Evolutionary conservation across 495 filamentous ascomycete genomes (phyloP).

Genomic region (Hypoxylon cercidicola): DNA sequence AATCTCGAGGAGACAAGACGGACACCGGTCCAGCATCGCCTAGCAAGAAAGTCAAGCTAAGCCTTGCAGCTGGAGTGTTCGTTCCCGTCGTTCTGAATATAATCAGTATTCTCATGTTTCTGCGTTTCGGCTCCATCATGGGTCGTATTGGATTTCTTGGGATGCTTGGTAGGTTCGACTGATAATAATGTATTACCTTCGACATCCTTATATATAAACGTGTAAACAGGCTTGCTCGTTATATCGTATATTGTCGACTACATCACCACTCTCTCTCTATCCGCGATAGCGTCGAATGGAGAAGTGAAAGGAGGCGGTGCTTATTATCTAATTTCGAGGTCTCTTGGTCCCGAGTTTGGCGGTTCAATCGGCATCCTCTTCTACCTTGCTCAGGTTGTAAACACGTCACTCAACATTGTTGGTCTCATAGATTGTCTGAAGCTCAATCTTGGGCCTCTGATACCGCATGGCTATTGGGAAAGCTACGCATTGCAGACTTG

Average conservation of each 20-base stretch:
- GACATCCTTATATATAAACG: slow-evolving; percentile 26
- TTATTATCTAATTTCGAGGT: slow-evolving; percentile 89
- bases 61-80: slow-evolving; percentile 82
- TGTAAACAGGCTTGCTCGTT: slow-evolving; percentile 70
- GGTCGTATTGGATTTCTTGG: slow-evolving; percentile 83
- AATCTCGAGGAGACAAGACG: slow-evolving; percentile 34
- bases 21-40: slow-evolving; percentile 19
- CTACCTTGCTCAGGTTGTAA: slow-evolving; percentile 84
- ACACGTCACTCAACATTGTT: slow-evolving; percentile 89
- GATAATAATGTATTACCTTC: slow-evolving; percentile 5
- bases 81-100: slow-evolving; percentile 89
- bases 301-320: slow-evolving; percentile 89
- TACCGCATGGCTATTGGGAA: slow-evolving; percentile 79
- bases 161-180: slow-evolving; percentile 71
- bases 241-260: slow-evolving; percentile 80
- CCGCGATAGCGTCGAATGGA: slow-evolving; percentile 89
- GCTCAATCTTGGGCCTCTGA: slow-evolving; percentile 77
- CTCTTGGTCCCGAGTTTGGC: slow-evolving; percentile 87
- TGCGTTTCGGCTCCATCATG: slow-evolving; percentile 81
- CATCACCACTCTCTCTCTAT: slow-evolving; percentile 85
- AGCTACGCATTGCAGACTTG: slow-evolving; percentile 81
- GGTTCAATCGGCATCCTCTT: slow-evolving; percentile 93
- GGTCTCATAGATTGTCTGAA: slow-evolving; percentile 85
- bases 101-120: slow-evolving; percentile 93
- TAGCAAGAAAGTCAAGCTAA: slow-evolving; percentile 67